phyloP scores from a whole-genome alignment of 345 rosid genomes.

The Hypericum perforatum region DNA sequence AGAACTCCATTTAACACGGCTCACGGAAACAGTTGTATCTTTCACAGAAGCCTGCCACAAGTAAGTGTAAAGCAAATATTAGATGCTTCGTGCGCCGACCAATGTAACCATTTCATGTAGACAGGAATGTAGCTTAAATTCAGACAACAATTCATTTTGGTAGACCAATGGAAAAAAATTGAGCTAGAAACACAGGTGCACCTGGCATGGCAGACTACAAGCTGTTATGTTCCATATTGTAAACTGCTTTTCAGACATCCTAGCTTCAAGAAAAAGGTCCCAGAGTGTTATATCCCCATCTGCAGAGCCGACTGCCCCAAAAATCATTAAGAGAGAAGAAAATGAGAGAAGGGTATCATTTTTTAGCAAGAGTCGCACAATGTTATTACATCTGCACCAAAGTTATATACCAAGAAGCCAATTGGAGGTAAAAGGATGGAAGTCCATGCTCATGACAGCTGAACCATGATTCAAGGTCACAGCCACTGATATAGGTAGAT shows the following conservation, averaged over 20 bases:
- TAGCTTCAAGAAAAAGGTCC: constrained; percentile 56
- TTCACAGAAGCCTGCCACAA: constrained; percentile 22
- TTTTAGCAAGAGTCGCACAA: too few species aligned
- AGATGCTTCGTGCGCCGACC: constrained; percentile 1
- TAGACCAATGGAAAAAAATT: background rate
- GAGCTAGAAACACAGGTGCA: constrained; percentile 13
- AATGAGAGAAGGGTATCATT: background rate
- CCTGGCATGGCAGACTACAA: constrained; percentile 60
- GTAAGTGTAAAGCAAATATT: background rate
- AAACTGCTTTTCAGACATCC: constrained; percentile 64
- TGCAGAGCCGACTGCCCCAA: constrained; percentile 61
- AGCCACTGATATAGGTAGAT: constrained; percentile 74
- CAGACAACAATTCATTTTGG: too few species aligned
- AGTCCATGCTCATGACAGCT: constrained; percentile 76
- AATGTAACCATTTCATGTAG: too few species aligned
- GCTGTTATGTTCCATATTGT: constrained; percentile 55
- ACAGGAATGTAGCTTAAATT: constrained; percentile 3
- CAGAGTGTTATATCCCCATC: constrained; percentile 77
- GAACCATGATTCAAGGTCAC: constrained; percentile 64
- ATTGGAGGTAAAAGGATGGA: constrained; percentile 59
- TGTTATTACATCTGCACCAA: background rate
- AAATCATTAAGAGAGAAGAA: constrained; percentile 14
- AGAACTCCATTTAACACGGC: constrained; percentile 27
- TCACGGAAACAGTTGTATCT: constrained; percentile 20
- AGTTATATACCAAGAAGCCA: constrained; percentile 62